Base-by-base conservation (phyloP, 441 rosid species). In the Geranium incanum region DNA sequence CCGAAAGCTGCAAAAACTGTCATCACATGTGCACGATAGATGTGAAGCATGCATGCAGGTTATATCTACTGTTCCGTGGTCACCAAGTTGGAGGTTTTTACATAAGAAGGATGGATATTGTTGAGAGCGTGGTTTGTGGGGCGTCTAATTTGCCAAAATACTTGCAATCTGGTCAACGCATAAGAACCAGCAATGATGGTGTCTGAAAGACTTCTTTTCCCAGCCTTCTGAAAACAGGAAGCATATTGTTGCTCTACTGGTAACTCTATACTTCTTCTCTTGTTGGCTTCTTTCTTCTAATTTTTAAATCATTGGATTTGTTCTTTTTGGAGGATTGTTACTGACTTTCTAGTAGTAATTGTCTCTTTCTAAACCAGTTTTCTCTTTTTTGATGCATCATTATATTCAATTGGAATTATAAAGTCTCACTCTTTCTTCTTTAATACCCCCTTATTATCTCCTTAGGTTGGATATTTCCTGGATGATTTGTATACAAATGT, bases 261-360 rank as follows among this genome's bases (percentile, higher is more conserved):
- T 60, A 60, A 60, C 65, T 60, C 65, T 60, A 60, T 7, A 57
- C 63, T 60, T 6, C 23, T 60, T 60, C 65, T 60, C 65, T 21
- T 11, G 36, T 18, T 18, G 28, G 23, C 28, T 60, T 60, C 21
- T 60, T 60, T 60, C 36, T 21, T 19, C 33, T 9, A 18, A 60
- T 60, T 60, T 18, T 60, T 9, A 8, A 5, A 18, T 60, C 36
- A 19, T 60, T 60, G 19, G 65, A 60, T 60, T 23, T 60, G 64
- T 60, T 60, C 12, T 9, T 11, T 60, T 59, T 59, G 2, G 65
- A 60, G 19, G 65, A 60, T 18, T 2, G 65, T 4, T 19, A 60
- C 65, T 15, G 23, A 0, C 33, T 28, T 28, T 1, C 33, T 21
- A 5, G 7, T 57, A 57, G 16, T 48, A 48, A 16, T 57, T 57